Base-by-base conservation (phyloP, 1,139 yeast genomes). In the Nakaseomyces kungkrabaensis region DNA sequence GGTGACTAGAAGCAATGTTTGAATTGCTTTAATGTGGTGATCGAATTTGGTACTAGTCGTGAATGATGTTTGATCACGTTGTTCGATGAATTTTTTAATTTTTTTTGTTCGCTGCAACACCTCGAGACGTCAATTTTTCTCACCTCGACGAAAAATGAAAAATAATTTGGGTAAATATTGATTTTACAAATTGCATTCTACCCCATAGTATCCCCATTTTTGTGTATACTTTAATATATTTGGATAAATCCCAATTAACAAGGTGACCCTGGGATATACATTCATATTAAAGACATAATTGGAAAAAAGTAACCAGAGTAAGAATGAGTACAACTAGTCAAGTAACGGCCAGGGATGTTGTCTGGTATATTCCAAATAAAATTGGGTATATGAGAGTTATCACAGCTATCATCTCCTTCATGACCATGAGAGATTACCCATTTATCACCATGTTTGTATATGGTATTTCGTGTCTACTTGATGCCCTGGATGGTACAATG, bases 401-500 rank as follows among this genome's bases (percentile, higher is more conserved):
- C 44, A 81, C 95, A 31, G 95, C 96, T 17, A 62, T 88, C 47
- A 71, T 86, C 36, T 88, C 97, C 41, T 81, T 89, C 58, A 71
- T 79, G 54, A 77, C 85, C 58, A 92, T 92, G 97, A 78, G 79
- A 58, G 75, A 78, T 66, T 92, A 87, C 65, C 97, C 97, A 13
- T 70, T 82, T 52, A 76, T 77, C 63, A 87, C 96, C 48, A 79
- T 88, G 43, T 67, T 79, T 25, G 73, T 89, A 47, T 94, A 94
- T 66, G 86, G 95, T 27, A 74, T 89, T 32, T 88, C 96, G 17
- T 95, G 98, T 59, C 74, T 94, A 53, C 73, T 94, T 56, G 99
- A 94, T 68, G 99, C 99, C 0, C 79, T 90, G 56, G 99, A 94
- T 66, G 99, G 99, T 4, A 83, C 85, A 52, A 96, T 96, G 49